Percentiles rank a stretch among this genome's conserved stretches.
Conservation (phyloP, 2,329 filamentous ascomycete genomes). For the Pseudopyricularia javanii region DNA sequence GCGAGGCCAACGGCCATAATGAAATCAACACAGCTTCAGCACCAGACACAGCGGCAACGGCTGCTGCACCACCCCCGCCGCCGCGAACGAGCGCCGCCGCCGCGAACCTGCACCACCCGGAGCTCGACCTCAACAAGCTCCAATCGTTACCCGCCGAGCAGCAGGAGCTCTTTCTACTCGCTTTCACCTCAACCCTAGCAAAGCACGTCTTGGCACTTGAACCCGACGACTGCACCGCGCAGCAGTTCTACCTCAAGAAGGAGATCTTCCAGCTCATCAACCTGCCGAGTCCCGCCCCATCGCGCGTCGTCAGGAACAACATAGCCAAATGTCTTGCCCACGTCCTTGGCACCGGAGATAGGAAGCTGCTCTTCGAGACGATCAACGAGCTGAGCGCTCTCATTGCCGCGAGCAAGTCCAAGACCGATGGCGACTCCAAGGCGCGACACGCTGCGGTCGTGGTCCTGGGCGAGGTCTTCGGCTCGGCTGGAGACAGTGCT, state of each 20-base stretch:
- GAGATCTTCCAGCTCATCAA: slow-evolving; percentile 90
- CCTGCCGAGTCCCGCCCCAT: slow-evolving; percentile 67
- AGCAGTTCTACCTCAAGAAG: slow-evolving; percentile 87
- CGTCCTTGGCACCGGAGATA: slow-evolving; percentile 74
- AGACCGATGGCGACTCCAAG: slow-evolving; percentile 57
- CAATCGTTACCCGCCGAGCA: slow-evolving; percentile 85
- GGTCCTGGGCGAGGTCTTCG: slow-evolving; percentile 81
- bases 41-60: not conserved
- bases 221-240: slow-evolving; percentile 68
- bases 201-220: slow-evolving; percentile 67
- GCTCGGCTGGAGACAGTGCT: slow-evolving; percentile 85
- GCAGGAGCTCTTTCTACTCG: slow-evolving; percentile 87
- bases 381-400: slow-evolving; percentile 77
- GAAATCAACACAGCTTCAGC: not conserved
- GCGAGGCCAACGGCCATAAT: not conserved
- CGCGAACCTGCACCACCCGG: slow-evolving; percentile 40
- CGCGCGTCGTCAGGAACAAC: slow-evolving; percentile 81
- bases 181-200: slow-evolving; percentile 71
- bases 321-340: slow-evolving; percentile 73
- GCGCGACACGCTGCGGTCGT: slow-evolving; percentile 78
- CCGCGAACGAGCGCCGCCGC: slow-evolving; percentile 4
- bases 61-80: slow-evolving; percentile 5
- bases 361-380: slow-evolving; percentile 86
- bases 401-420: slow-evolving; percentile 56
- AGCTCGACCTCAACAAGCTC: slow-evolving; percentile 84